phyloP scores from a whole-genome alignment of 306 rosid genomes.

The Potentilla sterilis region DNA sequence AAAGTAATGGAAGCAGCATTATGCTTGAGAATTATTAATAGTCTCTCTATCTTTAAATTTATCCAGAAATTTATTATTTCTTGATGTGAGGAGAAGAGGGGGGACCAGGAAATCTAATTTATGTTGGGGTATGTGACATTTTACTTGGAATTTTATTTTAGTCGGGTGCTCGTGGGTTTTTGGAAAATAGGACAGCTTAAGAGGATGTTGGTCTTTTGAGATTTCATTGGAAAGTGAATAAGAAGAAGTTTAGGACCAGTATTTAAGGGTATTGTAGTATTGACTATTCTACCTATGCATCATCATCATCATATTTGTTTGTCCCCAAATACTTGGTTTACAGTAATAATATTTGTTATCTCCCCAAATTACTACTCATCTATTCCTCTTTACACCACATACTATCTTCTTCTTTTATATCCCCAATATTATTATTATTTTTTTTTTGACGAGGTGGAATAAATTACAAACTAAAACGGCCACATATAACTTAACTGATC shows the following conservation, averaged over 20 bases:
- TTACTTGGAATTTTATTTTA: slow-evolving; percentile 39
- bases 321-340: slow-evolving; percentile 24
- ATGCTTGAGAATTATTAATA: not conserved
- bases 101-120: slow-evolving; percentile 68
- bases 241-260: slow-evolving; percentile 30
- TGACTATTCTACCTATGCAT: not conserved
- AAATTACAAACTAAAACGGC: no score
- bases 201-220: slow-evolving; percentile 97
- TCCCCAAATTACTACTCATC: not conserved
- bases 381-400: not conserved
- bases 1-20: slow-evolving; percentile 17
- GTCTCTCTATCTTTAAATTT: not conserved
- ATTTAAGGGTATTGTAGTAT: slow-evolving; percentile 27
- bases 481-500: no score
- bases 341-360: not conserved
- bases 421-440: no score
- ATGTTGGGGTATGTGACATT: slow-evolving; percentile 50
- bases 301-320: slow-evolving; percentile 11
- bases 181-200: slow-evolving; percentile 81
- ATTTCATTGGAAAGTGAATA: slow-evolving; percentile 70
- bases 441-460: no score
- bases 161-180: slow-evolving; percentile 97
- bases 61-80: not conserved
- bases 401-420: not conserved
- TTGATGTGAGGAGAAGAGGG: slow-evolving; percentile 50